Percentiles rank a stretch among this genome's conserved stretches.
Evolutionary conservation across 179 eudicot species (phyloP).

Genomic region (Actinidia arguta): DNA sequence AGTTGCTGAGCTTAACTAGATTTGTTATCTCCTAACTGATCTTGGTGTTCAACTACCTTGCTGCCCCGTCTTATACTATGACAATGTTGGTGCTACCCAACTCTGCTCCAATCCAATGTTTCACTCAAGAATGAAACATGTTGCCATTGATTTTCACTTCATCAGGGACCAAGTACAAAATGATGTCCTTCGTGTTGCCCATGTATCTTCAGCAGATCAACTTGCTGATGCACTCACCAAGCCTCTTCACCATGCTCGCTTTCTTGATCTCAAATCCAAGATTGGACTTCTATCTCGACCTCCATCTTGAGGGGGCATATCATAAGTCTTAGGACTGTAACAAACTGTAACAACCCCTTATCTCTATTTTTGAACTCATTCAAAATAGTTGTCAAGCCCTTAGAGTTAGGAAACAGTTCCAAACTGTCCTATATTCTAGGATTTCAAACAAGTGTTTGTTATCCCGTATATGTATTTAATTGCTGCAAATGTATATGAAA

Average conservation of each 20-base stretch:
- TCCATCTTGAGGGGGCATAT: too few species aligned
- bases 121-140: constrained; percentile 7
- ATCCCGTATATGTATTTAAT: too few species aligned
- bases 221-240: constrained; percentile 5
- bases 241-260: neutral
- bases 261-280: too few species aligned
- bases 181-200: neutral
- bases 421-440: too few species aligned
- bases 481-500: too few species aligned
- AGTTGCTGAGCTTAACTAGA: neutral
- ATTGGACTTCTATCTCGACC: too few species aligned
- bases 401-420: too few species aligned
- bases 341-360: too few species aligned
- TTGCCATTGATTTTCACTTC: constrained; percentile 7
- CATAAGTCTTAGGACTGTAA: too few species aligned
- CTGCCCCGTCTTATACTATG: neutral
- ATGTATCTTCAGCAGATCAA: neutral
- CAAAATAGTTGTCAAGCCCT: too few species aligned
- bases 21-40: neutral
- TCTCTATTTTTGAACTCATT: too few species aligned
- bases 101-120: constrained; percentile 2
- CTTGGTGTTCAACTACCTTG: neutral
- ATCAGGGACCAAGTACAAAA: neutral
- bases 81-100: constrained; percentile 5
- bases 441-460: too few species aligned